A percentile compares a stretch with the other conserved stretches of the same genome.
Evolutionary conservation across 495 filamentous ascomycete species (phyloP).

Genomic region (Lindgomyces ingoldianus): DNA sequence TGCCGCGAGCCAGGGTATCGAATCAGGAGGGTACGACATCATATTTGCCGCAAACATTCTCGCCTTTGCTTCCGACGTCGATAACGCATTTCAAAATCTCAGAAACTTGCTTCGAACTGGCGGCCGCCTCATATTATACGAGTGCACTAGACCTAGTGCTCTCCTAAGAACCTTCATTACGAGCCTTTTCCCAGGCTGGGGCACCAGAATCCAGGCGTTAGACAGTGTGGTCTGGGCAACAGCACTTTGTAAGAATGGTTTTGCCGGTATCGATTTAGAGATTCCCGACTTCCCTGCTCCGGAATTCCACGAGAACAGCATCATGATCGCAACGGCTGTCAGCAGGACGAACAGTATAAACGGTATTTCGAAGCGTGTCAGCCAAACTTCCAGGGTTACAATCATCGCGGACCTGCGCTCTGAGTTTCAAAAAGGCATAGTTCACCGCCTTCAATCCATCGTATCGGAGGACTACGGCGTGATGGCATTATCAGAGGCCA

Average conservation of each 20-base stretch:
- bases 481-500: background rate
- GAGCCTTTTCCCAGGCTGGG: slow-evolving; percentile 15
- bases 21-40: slow-evolving; percentile 23
- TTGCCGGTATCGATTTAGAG: slow-evolving; percentile 1
- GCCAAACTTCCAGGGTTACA: background rate
- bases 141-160: slow-evolving; percentile 5
- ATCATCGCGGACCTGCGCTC: background rate
- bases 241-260: background rate
- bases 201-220: background rate
- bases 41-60: slow-evolving; percentile 32
- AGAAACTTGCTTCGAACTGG: slow-evolving; percentile 25
- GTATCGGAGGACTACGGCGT: background rate
- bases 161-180: background rate
- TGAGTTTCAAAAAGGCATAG: background rate
- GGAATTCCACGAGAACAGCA: slow-evolving; percentile 1
- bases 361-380: background rate
- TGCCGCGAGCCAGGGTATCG: slow-evolving; percentile 27
- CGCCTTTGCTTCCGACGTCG: slow-evolving; percentile 16
- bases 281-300: slow-evolving; percentile 5
- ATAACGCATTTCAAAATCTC: slow-evolving; percentile 8
- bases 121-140: slow-evolving; percentile 26
- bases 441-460: background rate
- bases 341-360: slow-evolving; percentile 1
- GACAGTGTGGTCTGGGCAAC: background rate
- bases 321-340: slow-evolving; percentile 8